These are phyloP conservation scores for Arthrobotrys iridis DNA, from an alignment of 2,329 filamentous ascomycete species.

Conservation along the genomic window DNA sequence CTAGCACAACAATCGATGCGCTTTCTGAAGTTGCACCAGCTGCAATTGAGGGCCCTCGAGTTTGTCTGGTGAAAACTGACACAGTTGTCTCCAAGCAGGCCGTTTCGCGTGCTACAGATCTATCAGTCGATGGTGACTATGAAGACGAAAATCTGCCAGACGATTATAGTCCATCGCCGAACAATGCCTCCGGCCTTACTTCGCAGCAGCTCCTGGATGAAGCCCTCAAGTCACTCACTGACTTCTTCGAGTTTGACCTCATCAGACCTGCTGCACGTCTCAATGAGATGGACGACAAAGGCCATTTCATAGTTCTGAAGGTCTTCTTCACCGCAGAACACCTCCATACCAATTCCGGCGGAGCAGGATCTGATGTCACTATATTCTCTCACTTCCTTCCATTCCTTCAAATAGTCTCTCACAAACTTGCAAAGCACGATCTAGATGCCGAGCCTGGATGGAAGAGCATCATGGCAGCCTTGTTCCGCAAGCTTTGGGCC, in stretches of 20 bases:
- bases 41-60: too few relatives aligned
- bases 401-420: background rate
- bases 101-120: too few relatives aligned
- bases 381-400: constrained; percentile 22
- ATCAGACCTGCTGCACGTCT: background rate
- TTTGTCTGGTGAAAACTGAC: too few relatives aligned
- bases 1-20: too few relatives aligned
- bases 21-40: too few relatives aligned
- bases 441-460: background rate
- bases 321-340: constrained; percentile 9
- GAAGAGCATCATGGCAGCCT: background rate
- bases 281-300: background rate
- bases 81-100: too few relatives aligned
- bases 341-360: background rate
- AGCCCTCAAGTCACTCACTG: background rate
- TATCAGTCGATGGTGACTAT: background rate
- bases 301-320: constrained; percentile 16
- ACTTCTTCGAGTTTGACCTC: background rate
- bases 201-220: background rate
- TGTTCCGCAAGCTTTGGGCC: constrained; percentile 24
- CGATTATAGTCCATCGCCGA: background rate
- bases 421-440: background rate
- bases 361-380: background rate
- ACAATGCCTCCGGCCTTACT: too few relatives aligned
- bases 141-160: background rate